Evolutionary conservation across 345 rosid genomes (phyloP), one percentile per base, ranked within the genome.

Genomic region (Pelargonium nanum): DNA sequence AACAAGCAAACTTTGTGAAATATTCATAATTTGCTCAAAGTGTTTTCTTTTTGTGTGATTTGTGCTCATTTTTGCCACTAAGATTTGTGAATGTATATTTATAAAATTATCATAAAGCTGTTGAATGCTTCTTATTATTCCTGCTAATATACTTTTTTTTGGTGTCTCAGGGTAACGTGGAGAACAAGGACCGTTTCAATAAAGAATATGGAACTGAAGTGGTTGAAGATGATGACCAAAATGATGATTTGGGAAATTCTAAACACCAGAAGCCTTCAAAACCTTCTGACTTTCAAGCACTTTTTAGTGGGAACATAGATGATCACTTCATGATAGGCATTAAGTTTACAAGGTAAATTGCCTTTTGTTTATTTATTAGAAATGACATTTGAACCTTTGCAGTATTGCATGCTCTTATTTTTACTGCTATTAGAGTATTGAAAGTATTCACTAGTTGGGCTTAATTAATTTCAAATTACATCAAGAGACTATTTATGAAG

Each of bases 281-380:
- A 76, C 95, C 96, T 66, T 69, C 80, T 59, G 98, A 92, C 73
- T 82, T 78, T 75, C 83, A 78, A 69, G 73, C 90, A 57, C 98
- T 92, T 60, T 92, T 89, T 82, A 76, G 78, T 70, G 86, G 83
- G 34, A 89, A 92, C 67, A 65, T 53, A 48, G 85, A 83, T 54
- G 96, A 92, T 73, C 74, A 81, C 63, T 89, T 92, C 63, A 85
- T 84, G 89, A 59, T 89, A 53, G 98, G 98, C 73, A 80, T 92
- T 66, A 92, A 92, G 66, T 88, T 82, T 77, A 92, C 96, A 8
- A 89, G 93, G 98, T 89, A 80, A 68, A 53, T 50, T 63, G 19
- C n/a, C 22, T 61, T 24, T 48, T 45, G 26, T 10, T 21, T 20
- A 61, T 17, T 5, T 34, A 34, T 24, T 22, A 54, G 24, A 32